These are phyloP conservation scores for Heimioporus punctisporus DNA, from an alignment of 1,284 basidiomycete species.

Conservation along the genomic window DNA sequence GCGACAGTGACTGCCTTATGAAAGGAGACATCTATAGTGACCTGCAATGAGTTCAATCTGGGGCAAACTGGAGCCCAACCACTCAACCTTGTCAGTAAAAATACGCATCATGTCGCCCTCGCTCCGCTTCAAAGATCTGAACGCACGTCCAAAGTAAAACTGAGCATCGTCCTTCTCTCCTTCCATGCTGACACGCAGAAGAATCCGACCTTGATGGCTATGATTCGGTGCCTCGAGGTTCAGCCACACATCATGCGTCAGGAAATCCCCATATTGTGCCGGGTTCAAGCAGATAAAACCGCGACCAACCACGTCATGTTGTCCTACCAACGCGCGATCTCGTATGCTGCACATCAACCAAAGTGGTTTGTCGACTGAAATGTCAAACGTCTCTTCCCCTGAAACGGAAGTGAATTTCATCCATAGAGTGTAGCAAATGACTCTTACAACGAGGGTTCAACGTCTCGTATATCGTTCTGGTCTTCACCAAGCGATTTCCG, in stretches of 20 bases:
- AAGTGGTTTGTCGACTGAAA: slow-evolving; percentile 86
- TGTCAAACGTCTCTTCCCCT: slow-evolving; percentile 98
- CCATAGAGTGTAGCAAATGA: neutral
- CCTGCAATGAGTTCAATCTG: neutral
- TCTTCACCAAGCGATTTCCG: slow-evolving; percentile 92
- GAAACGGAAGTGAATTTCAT: slow-evolving; percentile 1
- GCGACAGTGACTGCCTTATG: slow-evolving; percentile 89
- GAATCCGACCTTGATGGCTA: slow-evolving; percentile 69
- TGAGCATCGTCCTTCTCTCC: slow-evolving; percentile 98
- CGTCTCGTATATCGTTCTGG: slow-evolving; percentile 94
- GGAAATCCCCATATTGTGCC: slow-evolving; percentile 84
- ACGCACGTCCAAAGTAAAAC: slow-evolving; percentile 97
- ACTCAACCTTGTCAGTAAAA: slow-evolving; percentile 94
- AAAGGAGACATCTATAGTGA: slow-evolving; percentile 87
- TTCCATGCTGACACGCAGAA: slow-evolving; percentile 96
- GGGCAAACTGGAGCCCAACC: neutral
- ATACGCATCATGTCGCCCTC: slow-evolving; percentile 97
- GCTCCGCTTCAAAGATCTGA: slow-evolving; percentile 92
- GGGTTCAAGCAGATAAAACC: slow-evolving; percentile 95
- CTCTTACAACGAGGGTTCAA: slow-evolving; percentile 85
- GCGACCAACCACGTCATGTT: slow-evolving; percentile 91
- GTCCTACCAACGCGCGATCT: slow-evolving; percentile 87
- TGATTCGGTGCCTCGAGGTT: slow-evolving; percentile 72
- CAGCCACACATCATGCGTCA: slow-evolving; percentile 93
- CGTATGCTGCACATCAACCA: slow-evolving; percentile 98